Evolutionary conservation across 2,329 filamentous ascomycete genomes (phyloP).

Genomic region (Tolypocladium album): DNA sequence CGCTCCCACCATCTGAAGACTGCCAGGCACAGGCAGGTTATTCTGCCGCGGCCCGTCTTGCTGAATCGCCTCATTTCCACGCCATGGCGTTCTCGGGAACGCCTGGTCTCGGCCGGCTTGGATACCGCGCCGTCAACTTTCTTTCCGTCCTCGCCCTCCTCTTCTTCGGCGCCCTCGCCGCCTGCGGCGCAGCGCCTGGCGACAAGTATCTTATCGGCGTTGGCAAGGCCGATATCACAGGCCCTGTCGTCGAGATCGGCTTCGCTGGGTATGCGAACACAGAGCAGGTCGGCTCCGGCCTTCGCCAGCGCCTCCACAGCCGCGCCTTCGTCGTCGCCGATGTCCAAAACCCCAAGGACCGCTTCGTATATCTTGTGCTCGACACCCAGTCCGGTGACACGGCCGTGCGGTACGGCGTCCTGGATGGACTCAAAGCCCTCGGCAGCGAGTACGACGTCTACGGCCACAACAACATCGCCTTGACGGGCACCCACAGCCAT

Average conservation of each 20-base stretch:
- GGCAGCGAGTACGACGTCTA: slow-evolving; percentile 68
- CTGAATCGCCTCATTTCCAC: background rate
- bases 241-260: slow-evolving; percentile 81
- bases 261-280: slow-evolving; percentile 86
- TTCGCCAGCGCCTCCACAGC: slow-evolving; percentile 81
- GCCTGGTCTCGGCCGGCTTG: background rate
- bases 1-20: background rate
- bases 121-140: slow-evolving; percentile 2
- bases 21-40: background rate
- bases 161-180: slow-evolving; percentile 3
- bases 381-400: slow-evolving; percentile 86
- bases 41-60: background rate
- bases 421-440: slow-evolving; percentile 59
- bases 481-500: slow-evolving; percentile 90
- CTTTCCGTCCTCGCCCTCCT: slow-evolving; percentile 3
- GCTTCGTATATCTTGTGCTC: slow-evolving; percentile 79
- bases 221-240: slow-evolving; percentile 49
- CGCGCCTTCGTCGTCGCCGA: slow-evolving; percentile 81
- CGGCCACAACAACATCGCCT: slow-evolving; percentile 68
- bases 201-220: slow-evolving; percentile 41
- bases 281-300: slow-evolving; percentile 70
- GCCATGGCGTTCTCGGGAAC: slow-evolving; percentile 4
- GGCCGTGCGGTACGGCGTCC: slow-evolving; percentile 75
- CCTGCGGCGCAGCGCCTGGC: slow-evolving; percentile 4
- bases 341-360: slow-evolving; percentile 51